These are phyloP conservation scores for Colletotrichum viniferum DNA, from an alignment of 2,329 filamentous ascomycete species.

Conservation along the genomic window DNA sequence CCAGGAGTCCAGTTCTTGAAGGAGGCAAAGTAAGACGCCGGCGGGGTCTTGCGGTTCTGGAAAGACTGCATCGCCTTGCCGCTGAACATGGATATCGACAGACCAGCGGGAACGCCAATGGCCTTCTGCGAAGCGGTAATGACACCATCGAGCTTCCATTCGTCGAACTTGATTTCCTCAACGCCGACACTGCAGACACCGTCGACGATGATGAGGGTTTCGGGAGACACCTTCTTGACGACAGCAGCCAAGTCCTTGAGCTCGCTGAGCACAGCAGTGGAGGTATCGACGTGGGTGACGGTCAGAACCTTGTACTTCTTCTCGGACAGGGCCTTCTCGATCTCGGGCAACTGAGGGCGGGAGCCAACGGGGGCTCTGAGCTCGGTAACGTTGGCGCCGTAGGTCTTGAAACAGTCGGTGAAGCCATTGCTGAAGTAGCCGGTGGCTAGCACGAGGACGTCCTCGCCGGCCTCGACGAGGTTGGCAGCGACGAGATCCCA, in stretches of 20 bases:
- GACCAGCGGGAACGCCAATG: constrained; percentile 91
- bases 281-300: constrained; percentile 96
- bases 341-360: constrained; percentile 82
- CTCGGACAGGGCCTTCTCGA: constrained; percentile 86
- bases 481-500: constrained; percentile 98
- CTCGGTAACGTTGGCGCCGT: constrained; percentile 89
- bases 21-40: constrained; percentile 90
- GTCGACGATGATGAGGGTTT: constrained; percentile 91
- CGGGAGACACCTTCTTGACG: constrained; percentile 84
- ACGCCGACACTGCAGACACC: constrained; percentile 96
- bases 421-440: constrained; percentile 98
- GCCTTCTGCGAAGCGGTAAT: constrained; percentile 96
- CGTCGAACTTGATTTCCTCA: constrained; percentile 95
- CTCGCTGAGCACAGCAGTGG: constrained; percentile 92
- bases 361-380: constrained; percentile 88
- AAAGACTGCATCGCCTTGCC: constrained; percentile 83
- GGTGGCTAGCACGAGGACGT: constrained; percentile 90
- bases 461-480: constrained; percentile 85
- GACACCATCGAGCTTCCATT: constrained; percentile 91
- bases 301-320: constrained; percentile 95
- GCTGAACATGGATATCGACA: constrained; percentile 94
- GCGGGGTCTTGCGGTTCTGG: constrained; percentile 79
- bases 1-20: constrained; percentile 97
- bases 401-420: constrained; percentile 87
- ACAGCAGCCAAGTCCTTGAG: constrained; percentile 83